Conservation (phyloP, 106 monocot species). For the Hemerocallis citrina region DNA sequence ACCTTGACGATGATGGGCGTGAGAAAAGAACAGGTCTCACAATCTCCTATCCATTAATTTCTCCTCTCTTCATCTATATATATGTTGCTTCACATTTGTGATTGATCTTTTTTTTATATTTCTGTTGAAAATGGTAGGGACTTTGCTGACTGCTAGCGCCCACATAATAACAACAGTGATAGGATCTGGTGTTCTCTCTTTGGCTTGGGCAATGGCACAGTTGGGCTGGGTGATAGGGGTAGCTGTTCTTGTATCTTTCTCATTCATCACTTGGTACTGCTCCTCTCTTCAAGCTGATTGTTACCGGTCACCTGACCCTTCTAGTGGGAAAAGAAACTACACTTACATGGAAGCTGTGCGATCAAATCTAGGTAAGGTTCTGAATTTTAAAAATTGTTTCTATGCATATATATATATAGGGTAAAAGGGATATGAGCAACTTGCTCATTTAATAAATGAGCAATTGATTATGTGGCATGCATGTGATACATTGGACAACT, state of each 20-base stretch:
- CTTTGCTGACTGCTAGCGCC: conserved; percentile 26
- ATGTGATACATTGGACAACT: no score
- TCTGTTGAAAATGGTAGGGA: conserved; percentile 8
- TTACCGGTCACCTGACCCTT: conserved; percentile 17
- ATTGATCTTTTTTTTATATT: no score
- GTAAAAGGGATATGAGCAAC: no score
- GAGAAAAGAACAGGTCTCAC: conserved; percentile 14
- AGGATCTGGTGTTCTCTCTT: conserved; percentile 23
- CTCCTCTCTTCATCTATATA: not conserved
- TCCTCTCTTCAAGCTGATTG: conserved; percentile 23
- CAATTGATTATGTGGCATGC: no score
- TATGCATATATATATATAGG: no score
- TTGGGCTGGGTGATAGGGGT: conserved; percentile 30
- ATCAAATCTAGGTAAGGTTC: conserved; percentile 18
- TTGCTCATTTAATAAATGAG: no score
- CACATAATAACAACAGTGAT: conserved; percentile 34
- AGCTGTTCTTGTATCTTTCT: conserved; percentile 14
- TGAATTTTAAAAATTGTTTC: not conserved
- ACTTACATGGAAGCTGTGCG: conserved; percentile 26
- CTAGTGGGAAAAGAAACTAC: conserved; percentile 22
- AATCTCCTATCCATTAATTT: not conserved
- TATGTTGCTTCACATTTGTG: no score
- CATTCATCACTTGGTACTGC: conserved; percentile 28
- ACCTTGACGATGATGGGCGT: conserved; percentile 14
- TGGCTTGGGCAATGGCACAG: conserved; percentile 22